Evolutionary conservation across 1,284 basidiomycete genomes (phyloP).

Genomic region (Ustilago tritici): DNA sequence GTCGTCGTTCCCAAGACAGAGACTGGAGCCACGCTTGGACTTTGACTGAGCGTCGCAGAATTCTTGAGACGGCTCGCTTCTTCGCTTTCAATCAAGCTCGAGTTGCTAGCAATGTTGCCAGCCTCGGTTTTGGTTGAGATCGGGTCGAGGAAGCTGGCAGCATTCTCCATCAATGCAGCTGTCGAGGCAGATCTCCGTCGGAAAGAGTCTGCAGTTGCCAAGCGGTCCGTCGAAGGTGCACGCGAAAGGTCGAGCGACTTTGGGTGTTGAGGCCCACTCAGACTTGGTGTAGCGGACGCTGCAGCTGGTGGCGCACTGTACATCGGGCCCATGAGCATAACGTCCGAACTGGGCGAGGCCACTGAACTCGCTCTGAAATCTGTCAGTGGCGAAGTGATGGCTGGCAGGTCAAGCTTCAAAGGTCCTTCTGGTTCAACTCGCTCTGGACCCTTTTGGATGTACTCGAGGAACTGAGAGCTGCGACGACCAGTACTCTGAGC

Average conservation of each 20-base stretch:
- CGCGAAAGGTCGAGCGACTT: slow-evolving; percentile 29
- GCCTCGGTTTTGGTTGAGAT: slow-evolving; percentile 1
- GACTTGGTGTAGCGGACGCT: slow-evolving; percentile 2
- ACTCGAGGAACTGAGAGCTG: slow-evolving; percentile 47
- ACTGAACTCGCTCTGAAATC: slow-evolving; percentile 6
- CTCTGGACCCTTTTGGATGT: slow-evolving; percentile 43
- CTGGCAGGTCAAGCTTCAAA: slow-evolving; percentile 25
- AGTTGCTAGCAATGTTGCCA: slow-evolving; percentile 8
- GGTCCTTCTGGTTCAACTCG: slow-evolving; percentile 29
- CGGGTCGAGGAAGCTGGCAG: slow-evolving; percentile 29
- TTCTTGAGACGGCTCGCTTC: background rate
- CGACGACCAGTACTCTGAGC: slow-evolving; percentile 23
- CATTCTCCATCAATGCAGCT: slow-evolving; percentile 47
- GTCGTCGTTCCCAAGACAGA: background rate
- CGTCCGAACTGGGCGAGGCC: slow-evolving; percentile 1
- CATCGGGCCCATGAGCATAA: slow-evolving; percentile 10
- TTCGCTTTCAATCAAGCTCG: slow-evolving; percentile 6
- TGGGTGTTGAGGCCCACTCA: slow-evolving; percentile 1
- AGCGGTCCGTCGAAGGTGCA: slow-evolving; percentile 5
- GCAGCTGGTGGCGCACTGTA: background rate
- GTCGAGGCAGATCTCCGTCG: slow-evolving; percentile 46
- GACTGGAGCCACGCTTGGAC: slow-evolving; percentile 7
- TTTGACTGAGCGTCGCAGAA: slow-evolving; percentile 8
- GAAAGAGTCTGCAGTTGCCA: slow-evolving; percentile 22
- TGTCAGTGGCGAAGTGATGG: slow-evolving; percentile 19